Base-by-base conservation (phyloP, 352 stramenopile genomes). In the Phytopythium aichiense region DNA sequence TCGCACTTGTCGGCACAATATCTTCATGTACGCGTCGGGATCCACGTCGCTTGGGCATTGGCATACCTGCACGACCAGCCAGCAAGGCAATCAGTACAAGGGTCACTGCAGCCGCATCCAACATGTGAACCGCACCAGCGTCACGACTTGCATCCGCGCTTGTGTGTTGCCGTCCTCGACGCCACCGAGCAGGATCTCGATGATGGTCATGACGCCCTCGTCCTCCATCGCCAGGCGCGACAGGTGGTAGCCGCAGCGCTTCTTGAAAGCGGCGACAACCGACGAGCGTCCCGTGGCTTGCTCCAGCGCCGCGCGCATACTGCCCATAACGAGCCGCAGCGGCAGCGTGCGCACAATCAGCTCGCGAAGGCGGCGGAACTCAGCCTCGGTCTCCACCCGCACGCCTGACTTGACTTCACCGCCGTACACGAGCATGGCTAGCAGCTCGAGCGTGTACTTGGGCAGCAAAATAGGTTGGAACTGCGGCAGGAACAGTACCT, bases 91-190 rank as follows among this genome's bases (percentile, higher is more conserved):
- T 40, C 7, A 60, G 48, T 35, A 37, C 6, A 64, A 37, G 30
- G 8, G 7, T 25, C n/a, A 25, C 31, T 25, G 7, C 35, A 7
- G 4, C 28, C 23, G 20, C 25, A 35, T 31, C 7, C 25, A 48
- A 40, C 13, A 49, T 15, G 12, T 1, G 42, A 16, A 23, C 48
- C 61, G 28, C 61, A 88, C 77, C 52, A 95, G 65, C 45, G 67
- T 89, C 9, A 79, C 84, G 57, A 95, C 84, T 60, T 94, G 85
- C 64, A 94, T 76, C 49, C 85, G 77, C 38, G 87, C 87, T 67
- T 93, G 87, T 1, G 87, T 94, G 64, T 94, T 93, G 62, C 87
- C 87, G 42, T 92, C 85, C 28, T 92, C 84, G 28, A 95, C 85
- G 0, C 70, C 66, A 28, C 79, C 73, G 15, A 94, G 73, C 7